phyloP scores from a whole-genome alignment of 164 flowering plant genomes.

The Tetrastigma voinierianum region DNA sequence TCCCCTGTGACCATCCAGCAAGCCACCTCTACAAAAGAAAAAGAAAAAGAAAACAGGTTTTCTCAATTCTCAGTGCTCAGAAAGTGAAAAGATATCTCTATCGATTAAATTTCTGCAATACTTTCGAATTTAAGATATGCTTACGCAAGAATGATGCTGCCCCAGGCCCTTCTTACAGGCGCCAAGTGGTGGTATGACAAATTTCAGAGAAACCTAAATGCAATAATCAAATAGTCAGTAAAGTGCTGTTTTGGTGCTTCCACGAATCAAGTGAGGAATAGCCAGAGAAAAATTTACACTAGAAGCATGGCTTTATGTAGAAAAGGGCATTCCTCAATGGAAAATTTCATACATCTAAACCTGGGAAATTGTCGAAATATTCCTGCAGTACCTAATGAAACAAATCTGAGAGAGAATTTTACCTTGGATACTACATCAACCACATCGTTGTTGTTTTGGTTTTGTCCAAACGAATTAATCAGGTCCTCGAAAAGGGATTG shows the following conservation, averaged over 20 bases:
- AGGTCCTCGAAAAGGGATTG: slow-evolving; percentile 36
- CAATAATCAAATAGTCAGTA: neutral
- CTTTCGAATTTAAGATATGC: slow-evolving; percentile 8
- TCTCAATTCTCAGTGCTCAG: neutral
- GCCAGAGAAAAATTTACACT: too few species aligned
- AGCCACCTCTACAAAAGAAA: slow-evolving; percentile 40
- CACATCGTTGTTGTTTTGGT: slow-evolving; percentile 13
- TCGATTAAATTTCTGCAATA: neutral
- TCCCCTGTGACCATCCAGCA: slow-evolving; percentile 63
- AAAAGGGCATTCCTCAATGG: too few species aligned
- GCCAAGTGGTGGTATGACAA: slow-evolving; percentile 43
- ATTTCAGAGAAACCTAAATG: slow-evolving; percentile 35
- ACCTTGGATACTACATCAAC: slow-evolving; percentile 36
- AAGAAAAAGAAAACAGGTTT: neutral
- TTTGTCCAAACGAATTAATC: slow-evolving; percentile 32
- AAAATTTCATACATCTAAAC: too few species aligned
- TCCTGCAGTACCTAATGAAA: neutral
- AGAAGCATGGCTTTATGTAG: too few species aligned
- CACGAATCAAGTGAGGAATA: too few species aligned
- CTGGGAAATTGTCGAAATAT: too few species aligned
- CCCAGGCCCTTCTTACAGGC: slow-evolving; percentile 35
- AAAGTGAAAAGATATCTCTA: neutral
- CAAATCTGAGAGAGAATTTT: neutral
- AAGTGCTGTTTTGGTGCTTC: neutral
- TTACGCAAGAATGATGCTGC: slow-evolving; percentile 47